Conservation (phyloP, 2,329 filamentous ascomycete species). For the Fusarium anguioides region DNA sequence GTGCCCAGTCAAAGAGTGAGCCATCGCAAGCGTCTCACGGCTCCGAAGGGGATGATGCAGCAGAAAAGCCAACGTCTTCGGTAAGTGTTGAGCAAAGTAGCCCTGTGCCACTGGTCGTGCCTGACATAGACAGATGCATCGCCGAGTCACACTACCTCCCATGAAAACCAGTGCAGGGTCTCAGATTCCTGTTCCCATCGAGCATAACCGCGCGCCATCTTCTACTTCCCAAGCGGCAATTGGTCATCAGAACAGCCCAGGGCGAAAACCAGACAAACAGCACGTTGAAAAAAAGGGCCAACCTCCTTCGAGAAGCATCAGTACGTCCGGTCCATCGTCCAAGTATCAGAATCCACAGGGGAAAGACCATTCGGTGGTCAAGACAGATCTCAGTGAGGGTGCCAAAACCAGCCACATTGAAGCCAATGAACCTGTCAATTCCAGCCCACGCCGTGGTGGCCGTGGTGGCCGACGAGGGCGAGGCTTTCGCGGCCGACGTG, state of each 20-base stretch:
- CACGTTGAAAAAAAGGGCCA: neutral
- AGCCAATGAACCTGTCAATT: slow-evolving; percentile 1
- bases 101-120: neutral
- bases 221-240: neutral
- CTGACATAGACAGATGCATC: slow-evolving; percentile 34
- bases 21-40: slow-evolving; percentile 47
- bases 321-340: neutral
- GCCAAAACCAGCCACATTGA: slow-evolving; percentile 22
- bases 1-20: slow-evolving; percentile 61
- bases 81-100: slow-evolving; percentile 1
- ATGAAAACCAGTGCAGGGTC: slow-evolving; percentile 30
- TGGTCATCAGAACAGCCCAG: neutral
- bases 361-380: neutral
- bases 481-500: slow-evolving; percentile 43
- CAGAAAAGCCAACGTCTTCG: slow-evolving; percentile 19
- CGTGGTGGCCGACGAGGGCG: slow-evolving; percentile 45
- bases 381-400: neutral
- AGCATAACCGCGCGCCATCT: slow-evolving; percentile 15
- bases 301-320: neutral
- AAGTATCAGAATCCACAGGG: neutral
- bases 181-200: slow-evolving; percentile 43
- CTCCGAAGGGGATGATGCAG: slow-evolving; percentile 32
- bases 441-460: slow-evolving; percentile 21
- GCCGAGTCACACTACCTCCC: slow-evolving; percentile 45
- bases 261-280: neutral